These are phyloP conservation scores for Artomyces pyxidatus DNA, from an alignment of 768 basidiomycete species.

Conservation along the genomic window DNA sequence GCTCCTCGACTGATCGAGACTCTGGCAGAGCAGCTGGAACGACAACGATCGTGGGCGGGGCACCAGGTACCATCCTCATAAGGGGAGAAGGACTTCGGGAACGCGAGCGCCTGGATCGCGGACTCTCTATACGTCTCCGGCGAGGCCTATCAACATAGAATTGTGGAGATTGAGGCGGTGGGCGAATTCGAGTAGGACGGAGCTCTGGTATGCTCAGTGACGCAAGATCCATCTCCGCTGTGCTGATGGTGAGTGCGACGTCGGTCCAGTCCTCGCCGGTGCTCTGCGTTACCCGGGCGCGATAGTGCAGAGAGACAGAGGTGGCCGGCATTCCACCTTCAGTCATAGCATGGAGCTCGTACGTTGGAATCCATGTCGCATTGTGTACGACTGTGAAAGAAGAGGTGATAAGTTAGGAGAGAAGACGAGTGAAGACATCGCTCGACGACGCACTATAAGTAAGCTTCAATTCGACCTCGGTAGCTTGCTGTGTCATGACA, in stretches of 20 bases:
- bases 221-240: conserved; percentile 33
- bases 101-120: too few species aligned
- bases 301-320: conserved; percentile 43
- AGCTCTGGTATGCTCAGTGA: conserved; percentile 25
- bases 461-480: conserved; percentile 32
- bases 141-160: not conserved
- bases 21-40: not conserved
- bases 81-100: too few species aligned
- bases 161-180: not conserved
- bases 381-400: conserved; percentile 37
- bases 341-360: conserved; percentile 39
- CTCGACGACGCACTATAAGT: conserved; percentile 43
- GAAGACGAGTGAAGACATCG: not conserved
- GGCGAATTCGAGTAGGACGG: conserved; percentile 8
- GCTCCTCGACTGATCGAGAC: too few species aligned
- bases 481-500: not conserved
- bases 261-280: conserved; percentile 58
- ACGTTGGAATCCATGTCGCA: conserved; percentile 45
- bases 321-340: conserved; percentile 28
- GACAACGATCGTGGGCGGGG: not conserved
- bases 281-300: conserved; percentile 41
- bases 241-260: conserved; percentile 44
- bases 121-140: too few species aligned
- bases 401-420: not conserved
- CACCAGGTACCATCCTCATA: not conserved